phyloP scores from a whole-genome alignment of 805 yeast genomes.

The Saccharomycopsis javanensis region DNA sequence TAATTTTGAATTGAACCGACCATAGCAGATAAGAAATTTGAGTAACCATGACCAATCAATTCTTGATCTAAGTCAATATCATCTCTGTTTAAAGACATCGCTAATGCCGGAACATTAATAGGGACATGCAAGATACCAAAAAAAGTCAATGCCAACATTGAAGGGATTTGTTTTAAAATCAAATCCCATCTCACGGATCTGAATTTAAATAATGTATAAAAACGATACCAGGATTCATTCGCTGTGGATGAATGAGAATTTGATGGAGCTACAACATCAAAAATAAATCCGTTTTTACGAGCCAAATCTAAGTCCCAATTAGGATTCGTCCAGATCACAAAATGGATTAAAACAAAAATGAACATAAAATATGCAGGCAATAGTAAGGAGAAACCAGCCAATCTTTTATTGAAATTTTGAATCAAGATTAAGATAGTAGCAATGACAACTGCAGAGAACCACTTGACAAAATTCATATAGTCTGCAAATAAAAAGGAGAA shows the following conservation, averaged over 20 bases:
- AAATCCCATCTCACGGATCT: constrained; percentile 64
- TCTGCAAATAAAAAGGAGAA: constrained; percentile 36
- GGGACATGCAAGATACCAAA: constrained; percentile 96
- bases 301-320: constrained; percentile 50
- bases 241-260: constrained; percentile 38
- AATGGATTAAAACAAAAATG: constrained; percentile 62
- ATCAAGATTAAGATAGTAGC: constrained; percentile 51
- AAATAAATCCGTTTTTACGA: constrained; percentile 78
- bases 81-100: constrained; percentile 80
- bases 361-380: constrained; percentile 74
- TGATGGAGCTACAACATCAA: constrained; percentile 42
- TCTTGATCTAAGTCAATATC: constrained; percentile 83
- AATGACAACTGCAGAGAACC: constrained; percentile 61
- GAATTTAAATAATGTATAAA: constrained; percentile 66
- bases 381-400: constrained; percentile 44
- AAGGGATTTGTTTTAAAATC: constrained; percentile 63
- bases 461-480: constrained; percentile 39
- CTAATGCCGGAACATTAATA: constrained; percentile 93
- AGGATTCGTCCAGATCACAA: constrained; percentile 56
- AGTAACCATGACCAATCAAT: constrained; percentile 87
- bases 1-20: constrained; percentile 90
- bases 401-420: constrained; percentile 45
- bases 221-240: constrained; percentile 57
- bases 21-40: constrained; percentile 76
- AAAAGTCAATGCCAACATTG: constrained; percentile 91